Conservation (phyloP, 345 rosid species). For the Garcia nutans region DNA sequence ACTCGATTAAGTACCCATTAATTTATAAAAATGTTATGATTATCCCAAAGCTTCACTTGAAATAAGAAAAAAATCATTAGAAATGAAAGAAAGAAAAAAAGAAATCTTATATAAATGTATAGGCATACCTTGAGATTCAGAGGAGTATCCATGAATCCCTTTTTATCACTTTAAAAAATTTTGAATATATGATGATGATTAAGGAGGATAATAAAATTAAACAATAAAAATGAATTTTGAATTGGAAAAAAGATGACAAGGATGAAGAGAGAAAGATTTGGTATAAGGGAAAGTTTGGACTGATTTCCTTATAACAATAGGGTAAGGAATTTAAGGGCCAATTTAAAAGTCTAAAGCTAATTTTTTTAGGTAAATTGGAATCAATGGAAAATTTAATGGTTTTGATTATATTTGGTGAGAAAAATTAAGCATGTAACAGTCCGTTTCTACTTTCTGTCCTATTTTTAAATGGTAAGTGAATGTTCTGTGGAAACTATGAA, state of each 20-base stretch:
- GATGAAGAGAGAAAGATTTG: neutral
- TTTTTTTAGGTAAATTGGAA: conserved; percentile 18
- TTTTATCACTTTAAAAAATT: conserved; percentile 12
- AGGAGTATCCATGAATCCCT: conserved; percentile 51
- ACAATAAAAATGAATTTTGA: neutral
- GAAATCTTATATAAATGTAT: neutral
- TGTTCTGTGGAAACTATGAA: too few relatives aligned
- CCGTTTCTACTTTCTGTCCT: conserved; percentile 11
- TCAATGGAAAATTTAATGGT: conserved; percentile 25
- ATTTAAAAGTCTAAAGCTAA: neutral
- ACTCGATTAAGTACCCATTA: too few relatives aligned
- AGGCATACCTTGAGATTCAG: conserved; percentile 55
- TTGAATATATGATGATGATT: neutral
- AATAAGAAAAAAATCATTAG: too few relatives aligned
- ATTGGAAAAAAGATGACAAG: too few relatives aligned
- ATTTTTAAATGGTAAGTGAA: neutral
- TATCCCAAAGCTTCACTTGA: too few relatives aligned
- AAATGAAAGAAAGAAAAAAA: neutral
- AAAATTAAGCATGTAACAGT: conserved; percentile 27
- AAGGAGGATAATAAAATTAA: neutral
- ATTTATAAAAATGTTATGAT: neutral
- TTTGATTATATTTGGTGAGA: conserved; percentile 30
- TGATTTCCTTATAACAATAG: neutral
- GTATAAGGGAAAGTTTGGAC: neutral
- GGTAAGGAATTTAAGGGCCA: conserved; percentile 2